phyloP scores from a whole-genome alignment of 1,139 yeast species.

The Sugiyamaella pinicola region DNA sequence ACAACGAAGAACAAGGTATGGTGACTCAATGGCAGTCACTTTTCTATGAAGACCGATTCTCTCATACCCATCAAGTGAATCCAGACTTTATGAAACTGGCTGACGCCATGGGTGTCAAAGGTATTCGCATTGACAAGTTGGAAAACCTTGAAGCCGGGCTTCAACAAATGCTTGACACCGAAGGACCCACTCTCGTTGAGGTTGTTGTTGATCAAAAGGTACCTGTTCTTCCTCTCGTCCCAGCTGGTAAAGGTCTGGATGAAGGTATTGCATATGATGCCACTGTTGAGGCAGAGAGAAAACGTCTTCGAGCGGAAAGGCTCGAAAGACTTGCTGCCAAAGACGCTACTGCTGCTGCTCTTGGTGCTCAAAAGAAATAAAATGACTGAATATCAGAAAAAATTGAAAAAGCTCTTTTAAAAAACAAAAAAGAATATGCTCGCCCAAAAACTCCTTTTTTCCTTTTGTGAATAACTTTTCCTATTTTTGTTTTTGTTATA shows the following conservation, averaged over 20 bases:
- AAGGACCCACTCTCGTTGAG: slow-evolving; percentile 88
- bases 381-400: background rate
- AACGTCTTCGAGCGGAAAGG: slow-evolving; percentile 61
- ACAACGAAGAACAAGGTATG: slow-evolving; percentile 99
- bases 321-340: slow-evolving; percentile 24
- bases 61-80: slow-evolving; percentile 94
- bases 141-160: slow-evolving; percentile 65
- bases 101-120: slow-evolving; percentile 90
- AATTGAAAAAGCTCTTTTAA: background rate
- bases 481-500: background rate
- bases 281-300: slow-evolving; percentile 73
- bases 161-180: slow-evolving; percentile 69
- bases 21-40: slow-evolving; percentile 99
- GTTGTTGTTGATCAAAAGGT: slow-evolving; percentile 93
- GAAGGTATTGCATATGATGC: slow-evolving; percentile 88
- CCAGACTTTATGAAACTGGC: slow-evolving; percentile 93
- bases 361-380: slow-evolving; percentile 7
- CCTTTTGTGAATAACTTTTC: background rate
- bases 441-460: background rate
- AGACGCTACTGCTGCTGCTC: slow-evolving; percentile 16
- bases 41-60: slow-evolving; percentile 93
- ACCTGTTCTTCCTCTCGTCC: slow-evolving; percentile 98
- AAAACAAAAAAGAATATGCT: background rate
- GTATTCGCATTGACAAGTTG: slow-evolving; percentile 69
- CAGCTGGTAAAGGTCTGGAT: slow-evolving; percentile 91